Evolutionary conservation across 139 green algal species (phyloP), one percentile per base, ranked within the genome.

Genomic region (Volvox africanus): DNA sequence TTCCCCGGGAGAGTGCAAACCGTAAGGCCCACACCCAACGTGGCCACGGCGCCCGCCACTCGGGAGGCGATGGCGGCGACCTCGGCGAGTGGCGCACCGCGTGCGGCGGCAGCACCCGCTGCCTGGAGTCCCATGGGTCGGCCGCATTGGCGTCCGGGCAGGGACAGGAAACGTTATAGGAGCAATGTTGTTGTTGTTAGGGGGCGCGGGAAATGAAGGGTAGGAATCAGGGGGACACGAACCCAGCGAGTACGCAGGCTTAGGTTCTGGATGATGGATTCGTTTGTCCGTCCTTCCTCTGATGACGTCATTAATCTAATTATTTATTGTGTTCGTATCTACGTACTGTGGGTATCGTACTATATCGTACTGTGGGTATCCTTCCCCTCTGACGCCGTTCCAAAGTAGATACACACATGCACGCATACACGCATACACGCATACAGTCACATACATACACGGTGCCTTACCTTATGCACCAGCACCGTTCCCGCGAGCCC

Each of bases 401-500:
- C 44, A 14, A 55, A 55, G 9, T 5, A 55, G 44, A 55, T 55
- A 9, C 44, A 9, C 44, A 55, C 44, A 55, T 55, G 9, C 44
- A 55, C 44, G 9, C 44, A 9, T 55, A 55, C 44, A 55, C 9
- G 9, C 44, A 14, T 55, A 55, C 44, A 55, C 9, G 44, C 44
- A 55, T 55, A 55, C 44, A 55, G 44, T 14, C 44, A 55, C 5
- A 55, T 55, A 55, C 44, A 9, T 9, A 55, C 44, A 55, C 44
- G 9, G 44, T 13, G 82, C 87, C 18, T 0, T 30, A 98, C 93
- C 96, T 99, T 99, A 91, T 97, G 93, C 2, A 99, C 97, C 22
- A 99, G 90, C 5, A 97, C 86, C 0, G 95, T 97, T 61, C 96
- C 98, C 21, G 97, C 97, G 26, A 99, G 93, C n/a, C 98, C 98